Percentiles rank a stretch among this genome's conserved stretches.
These are phyloP conservation scores for Silene vulgaris DNA, from an alignment of 179 eudicot species.

Conservation along the genomic window DNA sequence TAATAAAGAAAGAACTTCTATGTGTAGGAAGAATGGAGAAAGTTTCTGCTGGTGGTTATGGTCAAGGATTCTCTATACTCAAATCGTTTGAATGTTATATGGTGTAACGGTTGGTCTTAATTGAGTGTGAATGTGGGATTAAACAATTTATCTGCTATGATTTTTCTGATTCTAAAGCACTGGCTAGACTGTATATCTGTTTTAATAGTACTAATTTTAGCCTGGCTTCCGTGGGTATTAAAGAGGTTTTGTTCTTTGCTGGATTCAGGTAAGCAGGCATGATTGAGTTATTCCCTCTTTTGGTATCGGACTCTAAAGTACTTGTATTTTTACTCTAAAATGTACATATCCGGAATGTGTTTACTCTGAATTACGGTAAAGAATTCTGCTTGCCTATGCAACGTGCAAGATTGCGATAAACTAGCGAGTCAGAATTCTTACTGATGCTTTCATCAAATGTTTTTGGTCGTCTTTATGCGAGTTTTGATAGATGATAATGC, in stretches of 20 bases:
- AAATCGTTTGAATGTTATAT: too few species aligned
- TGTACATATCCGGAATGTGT: not conserved
- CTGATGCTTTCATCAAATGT: not conserved
- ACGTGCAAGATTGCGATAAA: not conserved
- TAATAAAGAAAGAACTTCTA: too few species aligned
- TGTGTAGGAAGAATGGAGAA: too few species aligned
- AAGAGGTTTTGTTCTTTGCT: not conserved
- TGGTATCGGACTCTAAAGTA: not conserved
- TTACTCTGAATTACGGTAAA: not conserved
- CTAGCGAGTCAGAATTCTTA: not conserved
- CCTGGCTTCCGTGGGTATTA: not conserved
- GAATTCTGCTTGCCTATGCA: not conserved
- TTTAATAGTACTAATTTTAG: not conserved
- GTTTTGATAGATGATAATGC: not conserved
- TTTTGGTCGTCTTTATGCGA: not conserved
- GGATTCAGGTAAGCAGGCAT: not conserved
- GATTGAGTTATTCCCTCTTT: not conserved
- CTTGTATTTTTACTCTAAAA: not conserved
- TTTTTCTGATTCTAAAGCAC: not conserved
- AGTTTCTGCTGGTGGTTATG: too few species aligned
- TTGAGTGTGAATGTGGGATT: not conserved
- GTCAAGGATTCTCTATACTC: too few species aligned
- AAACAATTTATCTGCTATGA: not conserved
- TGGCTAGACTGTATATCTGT: not conserved
- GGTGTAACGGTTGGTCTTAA: not conserved